phyloP scores from a whole-genome alignment of 2,329 filamentous ascomycete genomes.

The Trichoderma simmonsii region DNA sequence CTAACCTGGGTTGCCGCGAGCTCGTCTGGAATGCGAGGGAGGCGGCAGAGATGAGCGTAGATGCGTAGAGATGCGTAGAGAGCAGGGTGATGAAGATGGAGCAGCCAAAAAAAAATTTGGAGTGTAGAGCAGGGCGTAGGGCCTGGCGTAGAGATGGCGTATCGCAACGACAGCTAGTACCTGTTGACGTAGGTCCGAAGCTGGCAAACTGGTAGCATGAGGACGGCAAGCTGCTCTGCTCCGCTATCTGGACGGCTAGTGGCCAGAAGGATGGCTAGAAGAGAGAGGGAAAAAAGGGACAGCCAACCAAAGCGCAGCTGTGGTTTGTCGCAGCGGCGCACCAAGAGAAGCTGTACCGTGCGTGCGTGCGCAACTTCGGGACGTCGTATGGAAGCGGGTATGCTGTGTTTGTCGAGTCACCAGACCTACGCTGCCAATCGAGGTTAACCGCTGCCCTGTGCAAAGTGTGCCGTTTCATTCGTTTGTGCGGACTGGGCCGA shows the following conservation, averaged over 20 bases:
- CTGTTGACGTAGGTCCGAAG: slow-evolving; percentile 16
- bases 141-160: neutral
- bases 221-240: slow-evolving; percentile 13
- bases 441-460: slow-evolving; percentile 30
- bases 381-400: slow-evolving; percentile 20
- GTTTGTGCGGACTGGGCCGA: slow-evolving; percentile 31
- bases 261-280: neutral
- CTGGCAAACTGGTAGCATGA: slow-evolving; percentile 10
- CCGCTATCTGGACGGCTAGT: slow-evolving; percentile 13
- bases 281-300: neutral
- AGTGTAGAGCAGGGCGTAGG: slow-evolving; percentile 3
- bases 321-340: slow-evolving; percentile 1
- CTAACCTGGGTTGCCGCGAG: slow-evolving; percentile 6
- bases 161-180: neutral
- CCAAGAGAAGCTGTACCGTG: slow-evolving; percentile 8
- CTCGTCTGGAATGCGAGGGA: slow-evolving; percentile 13
- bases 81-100: neutral
- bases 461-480: slow-evolving; percentile 32
- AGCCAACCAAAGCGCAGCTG: slow-evolving; percentile 8
- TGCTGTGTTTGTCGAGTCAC: slow-evolving; percentile 24
- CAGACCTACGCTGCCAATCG: slow-evolving; percentile 24
- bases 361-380: slow-evolving; percentile 19
- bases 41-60: neutral
- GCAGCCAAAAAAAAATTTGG: neutral
- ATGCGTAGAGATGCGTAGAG: neutral